These are phyloP conservation scores for Phaeotremella skinneri DNA, from an alignment of 768 basidiomycete species.

Conservation along the genomic window DNA sequence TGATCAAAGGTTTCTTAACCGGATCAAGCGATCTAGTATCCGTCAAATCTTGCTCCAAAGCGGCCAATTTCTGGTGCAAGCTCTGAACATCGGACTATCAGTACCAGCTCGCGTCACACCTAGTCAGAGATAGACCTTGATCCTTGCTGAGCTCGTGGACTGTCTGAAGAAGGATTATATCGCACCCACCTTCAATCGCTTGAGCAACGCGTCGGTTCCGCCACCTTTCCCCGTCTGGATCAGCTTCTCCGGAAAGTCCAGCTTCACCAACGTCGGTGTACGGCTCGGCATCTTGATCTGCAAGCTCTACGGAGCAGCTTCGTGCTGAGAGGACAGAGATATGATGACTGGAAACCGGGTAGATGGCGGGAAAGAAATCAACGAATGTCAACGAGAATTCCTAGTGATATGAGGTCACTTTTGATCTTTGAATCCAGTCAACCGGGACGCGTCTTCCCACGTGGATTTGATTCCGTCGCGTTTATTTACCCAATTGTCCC, in stretches of 20 bases:
- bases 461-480: slow-evolving; percentile 4
- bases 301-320: not conserved
- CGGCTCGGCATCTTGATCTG: slow-evolving; percentile 12
- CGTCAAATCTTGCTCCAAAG: slow-evolving; percentile 81
- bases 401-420: slow-evolving; percentile 20
- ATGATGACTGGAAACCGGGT: not conserved
- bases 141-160: no score
- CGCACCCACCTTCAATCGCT: slow-evolving; percentile 71
- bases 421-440: slow-evolving; percentile 1
- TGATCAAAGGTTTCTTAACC: slow-evolving; percentile 75
- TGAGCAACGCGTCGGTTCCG: slow-evolving; percentile 72
- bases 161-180: no score
- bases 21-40: slow-evolving; percentile 68
- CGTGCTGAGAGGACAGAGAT: not conserved
- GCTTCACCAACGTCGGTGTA: slow-evolving; percentile 29
- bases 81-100: slow-evolving; percentile 31
- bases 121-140: no score
- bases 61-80: slow-evolving; percentile 59
- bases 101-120: no score
- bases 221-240: slow-evolving; percentile 66
- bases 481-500: no score
- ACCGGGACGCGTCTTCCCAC: slow-evolving; percentile 15
- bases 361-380: slow-evolving; percentile 3
- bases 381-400: not conserved
- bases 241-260: slow-evolving; percentile 76